Conservation (phyloP, 106 monocot species). For the Alisma plantagoaquatica region DNA sequence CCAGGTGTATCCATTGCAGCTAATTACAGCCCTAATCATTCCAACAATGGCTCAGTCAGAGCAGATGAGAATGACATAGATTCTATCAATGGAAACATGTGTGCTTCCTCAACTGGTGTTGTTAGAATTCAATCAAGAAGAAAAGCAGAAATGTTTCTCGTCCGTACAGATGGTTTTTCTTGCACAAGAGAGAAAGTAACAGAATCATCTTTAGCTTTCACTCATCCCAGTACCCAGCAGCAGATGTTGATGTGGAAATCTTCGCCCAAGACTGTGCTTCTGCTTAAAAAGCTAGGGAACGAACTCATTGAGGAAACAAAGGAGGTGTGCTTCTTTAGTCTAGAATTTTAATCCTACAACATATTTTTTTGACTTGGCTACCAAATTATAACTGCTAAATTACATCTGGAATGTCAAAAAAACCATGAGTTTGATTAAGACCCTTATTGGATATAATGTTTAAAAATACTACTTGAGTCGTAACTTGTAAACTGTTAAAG, state of each 20-base stretch:
- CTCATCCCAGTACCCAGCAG: constrained; percentile 99
- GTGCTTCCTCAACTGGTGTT: constrained; percentile 86
- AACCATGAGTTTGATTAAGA: too few relatives aligned
- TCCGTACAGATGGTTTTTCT: constrained; percentile 92
- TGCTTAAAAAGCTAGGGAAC: constrained; percentile 79
- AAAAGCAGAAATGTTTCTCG: constrained; percentile 97
- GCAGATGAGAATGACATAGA: constrained; percentile 15
- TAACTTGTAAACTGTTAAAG: too few relatives aligned
- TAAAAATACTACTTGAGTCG: too few relatives aligned
- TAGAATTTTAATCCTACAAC: too few relatives aligned
- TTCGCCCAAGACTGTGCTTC: constrained; percentile 85
- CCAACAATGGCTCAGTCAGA: constrained; percentile 13
- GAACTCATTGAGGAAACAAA: constrained; percentile 98
- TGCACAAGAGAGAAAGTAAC: constrained; percentile 96
- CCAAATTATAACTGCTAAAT: too few relatives aligned
- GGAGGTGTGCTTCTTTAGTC: constrained; percentile 40
- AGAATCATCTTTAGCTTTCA: constrained; percentile 96
- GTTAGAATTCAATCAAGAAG: constrained; percentile 94
- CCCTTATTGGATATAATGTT: too few relatives aligned
- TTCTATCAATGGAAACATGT: constrained; percentile 65
- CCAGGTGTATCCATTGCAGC: constrained; percentile 11
- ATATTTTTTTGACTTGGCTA: too few relatives aligned
- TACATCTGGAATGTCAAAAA: too few relatives aligned
- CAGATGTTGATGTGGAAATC: constrained; percentile 99
- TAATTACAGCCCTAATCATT: neutral